Conservation (phyloP, 495 filamentous ascomycete genomes). For the Penicillium turbatum region DNA sequence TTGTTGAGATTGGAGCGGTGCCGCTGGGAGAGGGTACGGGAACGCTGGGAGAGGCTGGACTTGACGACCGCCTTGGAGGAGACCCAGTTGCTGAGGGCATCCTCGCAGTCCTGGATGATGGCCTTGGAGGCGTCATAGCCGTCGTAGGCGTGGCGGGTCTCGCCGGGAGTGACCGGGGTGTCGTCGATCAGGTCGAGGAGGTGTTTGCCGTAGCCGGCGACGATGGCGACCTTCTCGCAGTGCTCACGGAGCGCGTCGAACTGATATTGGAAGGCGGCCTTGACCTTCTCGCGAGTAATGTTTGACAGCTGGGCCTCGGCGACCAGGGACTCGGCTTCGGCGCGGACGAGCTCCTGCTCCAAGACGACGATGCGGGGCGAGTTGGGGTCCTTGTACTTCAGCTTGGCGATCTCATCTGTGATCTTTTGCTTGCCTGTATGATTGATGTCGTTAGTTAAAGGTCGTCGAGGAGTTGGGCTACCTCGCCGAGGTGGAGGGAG, state of each 20-base stretch:
- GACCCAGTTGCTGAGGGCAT: conserved; percentile 96
- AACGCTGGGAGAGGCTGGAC: conserved; percentile 76
- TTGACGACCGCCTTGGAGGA: conserved; percentile 80
- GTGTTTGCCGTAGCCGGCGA: conserved; percentile 96
- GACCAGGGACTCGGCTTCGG: conserved; percentile 95
- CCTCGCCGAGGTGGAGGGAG: not conserved
- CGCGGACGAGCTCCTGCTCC: conserved; percentile 96
- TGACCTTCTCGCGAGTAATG: conserved; percentile 98
- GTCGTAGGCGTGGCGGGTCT: conserved; percentile 94
- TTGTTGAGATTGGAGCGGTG: conserved; percentile 61
- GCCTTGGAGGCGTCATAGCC: conserved; percentile 97
- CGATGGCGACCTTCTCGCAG: conserved; percentile 96
- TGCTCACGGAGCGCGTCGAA: conserved; percentile 97
- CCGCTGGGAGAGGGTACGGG: conserved; percentile 80
- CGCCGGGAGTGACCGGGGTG: conserved; percentile 92
- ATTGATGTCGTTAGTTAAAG: conserved; percentile 9
- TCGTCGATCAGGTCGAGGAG: conserved; percentile 92
- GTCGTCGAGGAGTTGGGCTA: not conserved
- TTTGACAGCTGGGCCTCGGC: conserved; percentile 97
- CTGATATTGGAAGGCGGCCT: conserved; percentile 96
- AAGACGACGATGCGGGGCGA: conserved; percentile 95
- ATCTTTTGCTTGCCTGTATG: conserved; percentile 89
- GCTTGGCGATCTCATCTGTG: conserved; percentile 95
- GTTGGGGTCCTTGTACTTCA: conserved; percentile 99
- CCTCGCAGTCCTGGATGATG: conserved; percentile 99